These are phyloP conservation scores for Rhamnella rubrinervis DNA, from an alignment of 331 rosid genomes.

Conservation along the genomic window DNA sequence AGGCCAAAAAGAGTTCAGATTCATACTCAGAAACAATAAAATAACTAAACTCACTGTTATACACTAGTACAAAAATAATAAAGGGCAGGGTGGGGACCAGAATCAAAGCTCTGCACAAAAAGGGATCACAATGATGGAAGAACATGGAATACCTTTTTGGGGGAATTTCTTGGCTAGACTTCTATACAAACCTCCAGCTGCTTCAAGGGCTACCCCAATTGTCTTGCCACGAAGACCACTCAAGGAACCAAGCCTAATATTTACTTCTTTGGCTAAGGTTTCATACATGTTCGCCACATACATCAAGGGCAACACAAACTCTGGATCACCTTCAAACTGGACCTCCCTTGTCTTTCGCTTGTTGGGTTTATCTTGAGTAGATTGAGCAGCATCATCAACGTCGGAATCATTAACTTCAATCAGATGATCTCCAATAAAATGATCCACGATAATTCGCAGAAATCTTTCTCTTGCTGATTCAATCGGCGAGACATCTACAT, in stretches of 20 bases:
- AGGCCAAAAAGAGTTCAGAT: slow-evolving; percentile 8
- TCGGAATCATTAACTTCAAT: slow-evolving; percentile 66
- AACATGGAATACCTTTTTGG: slow-evolving; percentile 57
- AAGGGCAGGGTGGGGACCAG: neutral
- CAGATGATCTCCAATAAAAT: slow-evolving; percentile 60
- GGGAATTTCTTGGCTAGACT: slow-evolving; percentile 90
- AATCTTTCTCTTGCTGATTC: slow-evolving; percentile 84
- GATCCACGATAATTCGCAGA: slow-evolving; percentile 77
- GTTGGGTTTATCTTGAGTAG: slow-evolving; percentile 63
- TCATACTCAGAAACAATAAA: slow-evolving; percentile 7
- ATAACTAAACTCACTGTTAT: neutral
- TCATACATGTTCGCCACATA: slow-evolving; percentile 93
- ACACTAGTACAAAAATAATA: neutral
- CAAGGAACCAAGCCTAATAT: slow-evolving; percentile 78
- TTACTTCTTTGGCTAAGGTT: slow-evolving; percentile 67
- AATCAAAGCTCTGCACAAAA: neutral
- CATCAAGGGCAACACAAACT: slow-evolving; percentile 83
- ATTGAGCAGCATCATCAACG: slow-evolving; percentile 45
- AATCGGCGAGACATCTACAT: slow-evolving; percentile 74
- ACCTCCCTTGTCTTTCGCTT: slow-evolving; percentile 82
- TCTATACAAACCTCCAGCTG: slow-evolving; percentile 97
- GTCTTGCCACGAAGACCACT: slow-evolving; percentile 88
- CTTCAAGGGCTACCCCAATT: slow-evolving; percentile 96
- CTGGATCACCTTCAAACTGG: slow-evolving; percentile 78
- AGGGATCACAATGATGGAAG: neutral